Conservation (phyloP, 2,329 filamentous ascomycete species). For the Trichophyton equinum region DNA sequence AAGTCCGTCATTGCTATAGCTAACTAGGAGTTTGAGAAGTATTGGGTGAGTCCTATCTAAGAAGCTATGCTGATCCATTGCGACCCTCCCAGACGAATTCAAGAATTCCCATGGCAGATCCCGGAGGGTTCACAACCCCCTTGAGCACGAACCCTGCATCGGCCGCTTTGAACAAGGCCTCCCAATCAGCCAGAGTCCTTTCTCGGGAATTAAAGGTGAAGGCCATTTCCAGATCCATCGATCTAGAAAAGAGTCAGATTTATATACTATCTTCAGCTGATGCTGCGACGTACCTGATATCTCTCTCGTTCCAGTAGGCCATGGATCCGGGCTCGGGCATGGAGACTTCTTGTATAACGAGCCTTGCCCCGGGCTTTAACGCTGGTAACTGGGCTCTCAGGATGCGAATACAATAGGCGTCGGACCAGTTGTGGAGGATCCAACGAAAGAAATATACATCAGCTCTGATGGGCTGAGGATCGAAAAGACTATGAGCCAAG, state of each 20-base stretch:
- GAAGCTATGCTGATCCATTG: background rate
- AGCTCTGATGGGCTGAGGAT: conserved; percentile 42
- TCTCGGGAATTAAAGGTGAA: conserved; percentile 40
- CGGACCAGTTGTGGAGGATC: conserved; percentile 52
- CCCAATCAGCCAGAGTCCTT: conserved; percentile 36
- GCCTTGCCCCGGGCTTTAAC: conserved; percentile 43
- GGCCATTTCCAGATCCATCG: conserved; percentile 41
- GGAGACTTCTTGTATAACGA: conserved; percentile 28
- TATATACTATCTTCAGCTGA: background rate
- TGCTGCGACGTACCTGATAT: background rate
- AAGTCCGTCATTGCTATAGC: too few species aligned
- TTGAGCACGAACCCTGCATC: conserved; percentile 31
- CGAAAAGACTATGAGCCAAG: conserved; percentile 46
- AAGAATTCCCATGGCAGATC: background rate
- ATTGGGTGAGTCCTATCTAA: too few species aligned
- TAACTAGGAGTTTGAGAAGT: too few species aligned
- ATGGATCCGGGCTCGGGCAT: background rate
- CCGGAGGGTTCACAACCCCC: background rate
- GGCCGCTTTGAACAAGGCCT: conserved; percentile 33
- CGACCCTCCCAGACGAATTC: background rate
- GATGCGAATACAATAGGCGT: conserved; percentile 40
- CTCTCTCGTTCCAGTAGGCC: background rate
- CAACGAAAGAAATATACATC: conserved; percentile 49
- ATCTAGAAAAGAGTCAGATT: conserved; percentile 17
- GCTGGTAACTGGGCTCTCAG: conserved; percentile 42